Percentiles rank a stretch among this genome's conserved stretches.
These are phyloP conservation scores for Sphagnurus paluster DNA, from an alignment of 1,284 basidiomycete genomes.

Conservation along the genomic window DNA sequence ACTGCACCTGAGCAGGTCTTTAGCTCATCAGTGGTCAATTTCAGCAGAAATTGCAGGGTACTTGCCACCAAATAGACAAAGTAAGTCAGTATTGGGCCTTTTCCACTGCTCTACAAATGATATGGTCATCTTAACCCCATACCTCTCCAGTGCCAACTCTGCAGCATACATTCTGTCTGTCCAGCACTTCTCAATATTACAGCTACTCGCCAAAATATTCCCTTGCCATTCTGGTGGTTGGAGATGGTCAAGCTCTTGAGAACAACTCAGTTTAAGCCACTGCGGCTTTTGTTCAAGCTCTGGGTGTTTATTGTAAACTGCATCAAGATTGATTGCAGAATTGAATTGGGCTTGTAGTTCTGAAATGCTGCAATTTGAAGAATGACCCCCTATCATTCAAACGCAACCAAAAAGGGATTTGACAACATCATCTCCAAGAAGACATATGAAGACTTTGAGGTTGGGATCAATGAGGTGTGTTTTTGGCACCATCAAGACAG, in stretches of 20 bases:
- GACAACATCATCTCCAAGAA: conserved; percentile 27
- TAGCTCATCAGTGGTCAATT: too few relatives aligned
- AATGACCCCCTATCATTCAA: conserved; percentile 25
- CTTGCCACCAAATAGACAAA: too few relatives aligned
- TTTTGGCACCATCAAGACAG: conserved; percentile 24
- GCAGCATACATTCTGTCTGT: too few relatives aligned
- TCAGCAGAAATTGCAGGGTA: too few relatives aligned
- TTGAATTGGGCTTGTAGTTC: conserved; percentile 31
- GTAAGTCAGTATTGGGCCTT: too few relatives aligned
- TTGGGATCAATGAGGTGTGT: conserved; percentile 19
- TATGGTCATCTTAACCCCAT: too few relatives aligned
- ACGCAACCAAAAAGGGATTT: conserved; percentile 25
- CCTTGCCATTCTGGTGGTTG: conserved; percentile 1
- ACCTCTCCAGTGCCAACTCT: too few relatives aligned
- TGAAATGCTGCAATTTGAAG: conserved; percentile 29
- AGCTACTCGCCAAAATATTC: not conserved
- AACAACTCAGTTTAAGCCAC: conserved; percentile 17
- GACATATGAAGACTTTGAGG: conserved; percentile 21
- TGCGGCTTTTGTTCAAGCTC: conserved; percentile 15
- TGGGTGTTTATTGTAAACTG: conserved; percentile 21
- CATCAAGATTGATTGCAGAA: conserved; percentile 31
- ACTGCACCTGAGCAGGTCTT: too few relatives aligned
- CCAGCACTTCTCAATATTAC: conserved; percentile 3
- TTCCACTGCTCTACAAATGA: too few relatives aligned
- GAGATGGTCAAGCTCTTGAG: conserved; percentile 22